Percentiles rank a stretch among this genome's conserved stretches.
Evolutionary conservation across 805 yeast genomes (phyloP).

Genomic region (Candida coleopterorum): DNA sequence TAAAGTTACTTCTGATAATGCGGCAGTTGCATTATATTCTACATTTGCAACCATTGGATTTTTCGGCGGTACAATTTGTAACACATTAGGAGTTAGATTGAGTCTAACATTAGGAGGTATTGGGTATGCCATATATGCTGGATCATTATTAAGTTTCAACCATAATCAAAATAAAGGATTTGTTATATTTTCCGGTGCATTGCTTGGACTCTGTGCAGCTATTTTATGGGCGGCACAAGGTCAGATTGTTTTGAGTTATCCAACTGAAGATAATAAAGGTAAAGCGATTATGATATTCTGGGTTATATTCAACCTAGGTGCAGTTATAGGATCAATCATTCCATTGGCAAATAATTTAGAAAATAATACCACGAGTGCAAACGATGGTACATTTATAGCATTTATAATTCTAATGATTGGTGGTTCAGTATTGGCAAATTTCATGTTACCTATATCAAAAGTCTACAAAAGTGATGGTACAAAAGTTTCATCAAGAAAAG

Average conservation of each 20-base stretch:
- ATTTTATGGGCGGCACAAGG: slow-evolving; percentile 59
- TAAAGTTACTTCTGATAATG: slow-evolving; percentile 39
- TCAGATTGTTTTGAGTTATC: slow-evolving; percentile 52
- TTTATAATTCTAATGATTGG: slow-evolving; percentile 47
- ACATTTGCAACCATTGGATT: slow-evolving; percentile 57
- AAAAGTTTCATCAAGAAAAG: slow-evolving; percentile 39
- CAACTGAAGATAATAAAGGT: slow-evolving; percentile 51
- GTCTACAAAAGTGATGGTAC: slow-evolving; percentile 50
- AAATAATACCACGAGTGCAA: slow-evolving; percentile 28
- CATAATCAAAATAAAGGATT: slow-evolving; percentile 46
- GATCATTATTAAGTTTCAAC: slow-evolving; percentile 45
- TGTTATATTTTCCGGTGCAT: slow-evolving; percentile 53
- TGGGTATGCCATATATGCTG: slow-evolving; percentile 52
- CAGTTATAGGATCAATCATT: slow-evolving; percentile 54
- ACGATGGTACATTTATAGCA: slow-evolving; percentile 50
- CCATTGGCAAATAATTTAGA: slow-evolving; percentile 53
- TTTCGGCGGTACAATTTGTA: slow-evolving; percentile 52
- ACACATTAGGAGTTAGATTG: slow-evolving; percentile 42
- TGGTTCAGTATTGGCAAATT: slow-evolving; percentile 43
- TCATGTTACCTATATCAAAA: slow-evolving; percentile 44
- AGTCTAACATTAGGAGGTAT: slow-evolving; percentile 49
- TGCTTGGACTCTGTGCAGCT: slow-evolving; percentile 52
- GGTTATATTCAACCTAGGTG: slow-evolving; percentile 59
- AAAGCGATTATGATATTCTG: slow-evolving; percentile 51
- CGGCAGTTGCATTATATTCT: slow-evolving; percentile 49